A percentile compares a stretch with the other conserved stretches of the same genome.
These are phyloP conservation scores for Fusarium pseudograminearum DNA, from an alignment of 2,329 filamentous ascomycete genomes.

Conservation along the genomic window DNA sequence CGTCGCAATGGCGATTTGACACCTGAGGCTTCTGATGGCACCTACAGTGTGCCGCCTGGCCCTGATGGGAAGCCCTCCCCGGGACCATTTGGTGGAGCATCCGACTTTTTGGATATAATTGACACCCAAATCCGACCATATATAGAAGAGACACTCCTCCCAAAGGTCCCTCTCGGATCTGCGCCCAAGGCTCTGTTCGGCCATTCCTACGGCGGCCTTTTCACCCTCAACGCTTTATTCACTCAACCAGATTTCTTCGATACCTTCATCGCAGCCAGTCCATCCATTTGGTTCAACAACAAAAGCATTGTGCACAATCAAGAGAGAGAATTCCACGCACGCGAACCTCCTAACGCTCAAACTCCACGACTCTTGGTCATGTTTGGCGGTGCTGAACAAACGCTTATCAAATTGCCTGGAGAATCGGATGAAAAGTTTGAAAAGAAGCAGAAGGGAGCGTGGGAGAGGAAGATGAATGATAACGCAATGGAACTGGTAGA, in stretches of 20 bases:
- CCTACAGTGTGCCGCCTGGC: slow-evolving; percentile 39
- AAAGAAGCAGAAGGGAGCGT: slow-evolving; percentile 34
- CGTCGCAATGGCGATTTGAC: slow-evolving; percentile 50
- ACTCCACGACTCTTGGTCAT: slow-evolving; percentile 52
- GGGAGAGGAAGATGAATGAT: slow-evolving; percentile 39
- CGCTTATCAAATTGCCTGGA: slow-evolving; percentile 41
- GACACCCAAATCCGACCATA: slow-evolving; percentile 53
- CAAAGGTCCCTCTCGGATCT: slow-evolving; percentile 20
- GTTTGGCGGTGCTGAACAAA: slow-evolving; percentile 50
- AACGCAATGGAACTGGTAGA: slow-evolving; percentile 42
- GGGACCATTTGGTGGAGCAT: slow-evolving; percentile 55
- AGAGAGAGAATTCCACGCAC: slow-evolving; percentile 43
- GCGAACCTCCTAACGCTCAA: slow-evolving; percentile 2
- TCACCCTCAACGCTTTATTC: slow-evolving; percentile 59
- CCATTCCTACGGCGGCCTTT: slow-evolving; percentile 63
- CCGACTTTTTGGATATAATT: slow-evolving; percentile 59
- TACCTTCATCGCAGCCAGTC: slow-evolving; percentile 59
- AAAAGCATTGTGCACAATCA: slow-evolving; percentile 53
- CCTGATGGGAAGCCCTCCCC: slow-evolving; percentile 38
- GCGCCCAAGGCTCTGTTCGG: slow-evolving; percentile 60
- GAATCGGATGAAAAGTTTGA: slow-evolving; percentile 51
- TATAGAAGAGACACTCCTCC: slow-evolving; percentile 43
- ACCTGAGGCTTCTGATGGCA: slow-evolving; percentile 34
- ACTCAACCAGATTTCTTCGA: slow-evolving; percentile 57
- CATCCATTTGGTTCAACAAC: slow-evolving; percentile 62